phyloP scores from a whole-genome alignment of 176 grass and related monocot species.

The Carex kokanica region DNA sequence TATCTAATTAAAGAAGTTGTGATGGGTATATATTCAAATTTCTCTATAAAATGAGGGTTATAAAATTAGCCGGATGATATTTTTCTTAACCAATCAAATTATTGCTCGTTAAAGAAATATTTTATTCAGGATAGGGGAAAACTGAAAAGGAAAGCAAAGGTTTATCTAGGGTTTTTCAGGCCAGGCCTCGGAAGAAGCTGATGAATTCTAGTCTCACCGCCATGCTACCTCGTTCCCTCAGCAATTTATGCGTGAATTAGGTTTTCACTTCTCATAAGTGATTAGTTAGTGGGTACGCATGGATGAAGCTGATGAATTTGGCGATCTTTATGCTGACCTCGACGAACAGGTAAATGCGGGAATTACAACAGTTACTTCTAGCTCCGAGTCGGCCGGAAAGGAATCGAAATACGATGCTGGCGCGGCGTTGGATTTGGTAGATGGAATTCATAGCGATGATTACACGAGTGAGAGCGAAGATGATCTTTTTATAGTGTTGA shows the following conservation, averaged over 20 bases:
- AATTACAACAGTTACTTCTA: slow-evolving; percentile 37
- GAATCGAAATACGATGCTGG: slow-evolving; percentile 38
- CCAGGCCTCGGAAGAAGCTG: not conserved
- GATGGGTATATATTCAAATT: too few relatives aligned
- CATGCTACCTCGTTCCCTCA: not conserved
- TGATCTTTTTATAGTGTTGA: slow-evolving; percentile 66
- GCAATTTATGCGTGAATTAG: not conserved
- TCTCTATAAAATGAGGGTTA: too few relatives aligned
- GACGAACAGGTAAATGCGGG: slow-evolving; percentile 47
- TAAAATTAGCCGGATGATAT: too few relatives aligned
- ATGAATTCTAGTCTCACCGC: not conserved
- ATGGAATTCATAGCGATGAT: slow-evolving; percentile 34
- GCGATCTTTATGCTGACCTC: slow-evolving; percentile 71
- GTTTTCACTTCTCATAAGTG: not conserved
- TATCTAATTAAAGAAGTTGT: too few relatives aligned
- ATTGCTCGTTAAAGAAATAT: not conserved
- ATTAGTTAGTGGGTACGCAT: not conserved
- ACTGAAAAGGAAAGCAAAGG: not conserved
- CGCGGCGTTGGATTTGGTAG: slow-evolving; percentile 45
- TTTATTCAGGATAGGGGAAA: not conserved
- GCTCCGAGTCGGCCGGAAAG: slow-evolving; percentile 41
- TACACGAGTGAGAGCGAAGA: slow-evolving; percentile 64
- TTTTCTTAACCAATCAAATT: too few relatives aligned
- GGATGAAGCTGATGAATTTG: slow-evolving; percentile 41
- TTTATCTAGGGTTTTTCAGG: not conserved